Conservation (phyloP, 2,329 filamentous ascomycete species). For the Monilinia aucupariae region DNA sequence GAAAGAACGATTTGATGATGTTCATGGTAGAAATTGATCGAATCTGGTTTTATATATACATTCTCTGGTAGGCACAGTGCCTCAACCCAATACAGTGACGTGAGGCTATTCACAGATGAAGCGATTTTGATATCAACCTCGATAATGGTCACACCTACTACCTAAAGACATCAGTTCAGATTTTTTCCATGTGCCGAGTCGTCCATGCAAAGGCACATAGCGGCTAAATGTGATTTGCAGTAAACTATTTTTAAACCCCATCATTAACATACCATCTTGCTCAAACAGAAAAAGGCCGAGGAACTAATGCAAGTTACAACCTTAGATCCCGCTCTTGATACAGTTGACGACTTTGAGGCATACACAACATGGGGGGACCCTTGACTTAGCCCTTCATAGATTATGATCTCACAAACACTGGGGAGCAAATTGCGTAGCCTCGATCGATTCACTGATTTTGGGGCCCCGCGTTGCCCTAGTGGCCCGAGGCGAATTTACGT, state of each 20-base stretch:
- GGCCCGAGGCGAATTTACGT: background rate
- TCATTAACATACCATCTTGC: background rate
- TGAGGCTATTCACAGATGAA: background rate
- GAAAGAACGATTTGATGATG: too few species aligned
- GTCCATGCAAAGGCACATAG: background rate
- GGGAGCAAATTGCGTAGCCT: background rate
- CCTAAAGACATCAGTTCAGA: too few species aligned
- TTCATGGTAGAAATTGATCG: too few species aligned
- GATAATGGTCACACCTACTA: too few species aligned
- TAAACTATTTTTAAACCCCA: background rate
- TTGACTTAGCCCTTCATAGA: background rate
- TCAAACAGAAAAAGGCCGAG: background rate
- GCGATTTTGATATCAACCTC: background rate
- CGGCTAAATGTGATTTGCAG: background rate
- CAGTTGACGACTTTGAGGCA: background rate
- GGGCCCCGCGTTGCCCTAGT: background rate
- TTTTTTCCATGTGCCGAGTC: background rate
- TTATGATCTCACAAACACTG: background rate
- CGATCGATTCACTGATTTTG: background rate
- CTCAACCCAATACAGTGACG: fast-evolving
- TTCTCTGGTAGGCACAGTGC: too few species aligned
- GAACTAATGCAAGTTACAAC: background rate
- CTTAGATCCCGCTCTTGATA: background rate
- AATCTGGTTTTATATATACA: background rate
- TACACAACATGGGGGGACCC: background rate